Percentiles rank a stretch among this genome's conserved stretches.
These are phyloP conservation scores for Podospora sp. DNA, from an alignment of 495 filamentous ascomycete genomes.

Conservation along the genomic window DNA sequence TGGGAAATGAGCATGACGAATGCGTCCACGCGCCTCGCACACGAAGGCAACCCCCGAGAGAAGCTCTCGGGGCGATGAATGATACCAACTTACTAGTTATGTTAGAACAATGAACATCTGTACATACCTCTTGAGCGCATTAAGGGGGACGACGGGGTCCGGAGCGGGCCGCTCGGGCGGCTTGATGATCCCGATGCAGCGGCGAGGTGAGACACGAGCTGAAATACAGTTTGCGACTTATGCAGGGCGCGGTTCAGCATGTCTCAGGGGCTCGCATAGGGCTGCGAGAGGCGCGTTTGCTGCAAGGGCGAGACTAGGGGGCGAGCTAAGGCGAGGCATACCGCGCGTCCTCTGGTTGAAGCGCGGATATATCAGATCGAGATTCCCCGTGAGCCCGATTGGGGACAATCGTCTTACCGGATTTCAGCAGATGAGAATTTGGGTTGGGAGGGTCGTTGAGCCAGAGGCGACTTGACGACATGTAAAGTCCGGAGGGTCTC, in stretches of 20 bases:
- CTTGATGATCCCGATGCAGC: neutral
- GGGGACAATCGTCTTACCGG: neutral
- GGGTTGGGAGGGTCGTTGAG: neutral
- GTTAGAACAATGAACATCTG: neutral
- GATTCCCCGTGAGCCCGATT: neutral
- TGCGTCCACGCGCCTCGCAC: neutral
- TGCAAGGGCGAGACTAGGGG: neutral
- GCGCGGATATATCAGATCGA: neutral
- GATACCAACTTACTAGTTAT: neutral
- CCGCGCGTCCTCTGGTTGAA: neutral
- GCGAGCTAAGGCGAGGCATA: neutral
- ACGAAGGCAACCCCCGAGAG: neutral
- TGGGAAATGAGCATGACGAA: neutral
- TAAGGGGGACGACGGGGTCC: neutral
- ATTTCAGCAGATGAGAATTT: neutral
- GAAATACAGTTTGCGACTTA: neutral
- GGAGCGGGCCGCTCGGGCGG: neutral
- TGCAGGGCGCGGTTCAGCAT: neutral
- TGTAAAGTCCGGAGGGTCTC: neutral
- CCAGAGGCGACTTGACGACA: neutral
- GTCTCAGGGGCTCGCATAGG: neutral
- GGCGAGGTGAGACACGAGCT: neutral
- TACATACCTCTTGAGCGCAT: neutral
- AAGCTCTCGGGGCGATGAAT: neutral
- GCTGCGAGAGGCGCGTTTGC: neutral